Evolutionary conservation across 139 green algal genomes (phyloP), one percentile per base, ranked within the genome.

Genomic region (Tetraselmis chui): DNA sequence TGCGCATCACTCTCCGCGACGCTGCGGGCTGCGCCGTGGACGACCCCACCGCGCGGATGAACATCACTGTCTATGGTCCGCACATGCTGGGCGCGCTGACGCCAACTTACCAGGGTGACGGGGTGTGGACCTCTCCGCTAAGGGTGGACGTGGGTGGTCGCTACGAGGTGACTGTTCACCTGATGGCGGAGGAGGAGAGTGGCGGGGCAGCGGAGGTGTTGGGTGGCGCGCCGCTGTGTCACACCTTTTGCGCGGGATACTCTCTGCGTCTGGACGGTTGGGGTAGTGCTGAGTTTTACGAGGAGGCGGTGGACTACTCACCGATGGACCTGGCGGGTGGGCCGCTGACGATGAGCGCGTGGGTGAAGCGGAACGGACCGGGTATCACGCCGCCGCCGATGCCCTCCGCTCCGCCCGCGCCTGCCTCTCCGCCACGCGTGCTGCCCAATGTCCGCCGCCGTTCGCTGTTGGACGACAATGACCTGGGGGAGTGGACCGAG

Each of bases 271-370:
- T 84, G 24, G 81, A 84, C 75, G 81, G 81, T 29, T 84, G 59
- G 26, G 81, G 81, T 18, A 30, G 59, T 24, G 76, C 83, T 2
- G 74, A 84, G 81, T 76, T 84, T 58, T 79, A 84, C 31, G 81
- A 84, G 81, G 23, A 26, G 5, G 29, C 28, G 31, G 32, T 25
- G 24, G 75, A 26, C 75, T 25, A 59, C 29, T 81, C 74, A 1
- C 81, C 81, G 29, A 27, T 81, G 25, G 81, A 84, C 31, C 75
- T 84, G 5, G 30, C 81, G 18, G 81, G 31, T 5, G 26, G 74
- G 29, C 23, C 29, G 27, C 28, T 84, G 28, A 84, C 81, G 25
- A 76, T 81, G 67, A 76, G 25, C 22, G 81, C 81, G 81, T 84
- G 81, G 81, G 76, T 84, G 59, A 84, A 80, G 81, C 76, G 81